Conservation (phyloP, 495 filamentous ascomycete genomes). For the Bombardia bombarda region DNA sequence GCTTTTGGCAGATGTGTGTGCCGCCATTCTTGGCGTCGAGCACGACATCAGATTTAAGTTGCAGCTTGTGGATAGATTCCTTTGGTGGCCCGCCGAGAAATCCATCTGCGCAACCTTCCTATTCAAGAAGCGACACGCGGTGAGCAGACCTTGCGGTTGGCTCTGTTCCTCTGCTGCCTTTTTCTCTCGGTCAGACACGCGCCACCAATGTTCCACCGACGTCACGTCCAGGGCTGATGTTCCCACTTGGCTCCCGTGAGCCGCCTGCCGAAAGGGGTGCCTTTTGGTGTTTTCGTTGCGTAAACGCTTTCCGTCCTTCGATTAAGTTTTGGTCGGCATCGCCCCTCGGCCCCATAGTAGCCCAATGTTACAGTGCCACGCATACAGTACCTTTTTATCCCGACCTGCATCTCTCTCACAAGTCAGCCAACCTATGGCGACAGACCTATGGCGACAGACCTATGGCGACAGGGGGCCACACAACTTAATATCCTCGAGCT, state of each 20-base stretch:
- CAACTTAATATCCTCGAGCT: neutral
- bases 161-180: neutral
- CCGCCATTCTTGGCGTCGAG: slow-evolving; percentile 25
- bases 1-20: too few species aligned
- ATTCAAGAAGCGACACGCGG: neutral
- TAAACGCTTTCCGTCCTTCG: neutral
- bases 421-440: neutral
- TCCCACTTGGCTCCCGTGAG: too few species aligned
- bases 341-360: neutral
- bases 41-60: slow-evolving; percentile 23
- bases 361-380: too few species aligned
- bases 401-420: too few species aligned
- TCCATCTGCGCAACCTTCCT: slow-evolving; percentile 9
- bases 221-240: too few species aligned
- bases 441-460: neutral
- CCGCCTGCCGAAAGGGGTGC: too few species aligned
- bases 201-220: too few species aligned
- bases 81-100: neutral
- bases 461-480: neutral
- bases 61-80: neutral
- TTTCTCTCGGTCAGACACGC: neutral
- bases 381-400: too few species aligned
- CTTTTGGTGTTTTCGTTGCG: too few species aligned
- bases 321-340: neutral
- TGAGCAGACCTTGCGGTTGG: slow-evolving; percentile 3